These are phyloP conservation scores for Penicillium argentinense DNA, from an alignment of 495 filamentous ascomycete genomes.

Conservation along the genomic window DNA sequence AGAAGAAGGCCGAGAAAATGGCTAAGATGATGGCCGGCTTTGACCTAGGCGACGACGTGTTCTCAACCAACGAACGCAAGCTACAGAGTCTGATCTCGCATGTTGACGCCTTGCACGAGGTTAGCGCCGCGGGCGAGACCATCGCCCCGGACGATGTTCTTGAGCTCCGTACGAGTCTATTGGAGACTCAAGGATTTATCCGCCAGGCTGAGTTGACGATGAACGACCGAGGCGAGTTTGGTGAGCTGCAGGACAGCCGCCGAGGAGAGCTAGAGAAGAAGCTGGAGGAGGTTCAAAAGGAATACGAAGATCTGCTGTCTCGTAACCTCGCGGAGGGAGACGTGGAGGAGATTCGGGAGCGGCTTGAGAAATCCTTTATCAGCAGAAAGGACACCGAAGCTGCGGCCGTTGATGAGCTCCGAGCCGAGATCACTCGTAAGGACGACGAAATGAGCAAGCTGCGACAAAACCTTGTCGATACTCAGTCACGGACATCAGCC, in stretches of 20 bases:
- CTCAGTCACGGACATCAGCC: constrained; percentile 61
- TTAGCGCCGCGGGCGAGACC: constrained; percentile 70
- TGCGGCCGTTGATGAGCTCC: constrained; percentile 69
- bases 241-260: constrained; percentile 62
- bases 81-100: constrained; percentile 79
- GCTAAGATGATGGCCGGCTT: constrained; percentile 99
- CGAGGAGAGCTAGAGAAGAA: constrained; percentile 72
- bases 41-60: constrained; percentile 83
- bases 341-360: constrained; percentile 76
- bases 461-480: constrained; percentile 70
- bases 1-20: constrained; percentile 98
- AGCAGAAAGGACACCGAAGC: constrained; percentile 69
- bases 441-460: constrained; percentile 75
- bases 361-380: constrained; percentile 72
- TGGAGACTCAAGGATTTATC: constrained; percentile 89
- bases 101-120: constrained; percentile 74
- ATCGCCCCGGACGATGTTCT: constrained; percentile 80
- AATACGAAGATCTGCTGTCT: constrained; percentile 79
- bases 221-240: constrained; percentile 61
- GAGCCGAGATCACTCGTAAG: constrained; percentile 67
- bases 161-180: constrained; percentile 70
- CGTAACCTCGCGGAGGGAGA: constrained; percentile 78
- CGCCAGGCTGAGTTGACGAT: constrained; percentile 87
- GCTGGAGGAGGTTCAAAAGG: constrained; percentile 67
- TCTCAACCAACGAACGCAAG: constrained; percentile 85